Percentiles rank a stretch among this genome's conserved stretches.
These are phyloP conservation scores for Penicillium expansum DNA, from an alignment of 2,329 filamentous ascomycete genomes.

Conservation along the genomic window DNA sequence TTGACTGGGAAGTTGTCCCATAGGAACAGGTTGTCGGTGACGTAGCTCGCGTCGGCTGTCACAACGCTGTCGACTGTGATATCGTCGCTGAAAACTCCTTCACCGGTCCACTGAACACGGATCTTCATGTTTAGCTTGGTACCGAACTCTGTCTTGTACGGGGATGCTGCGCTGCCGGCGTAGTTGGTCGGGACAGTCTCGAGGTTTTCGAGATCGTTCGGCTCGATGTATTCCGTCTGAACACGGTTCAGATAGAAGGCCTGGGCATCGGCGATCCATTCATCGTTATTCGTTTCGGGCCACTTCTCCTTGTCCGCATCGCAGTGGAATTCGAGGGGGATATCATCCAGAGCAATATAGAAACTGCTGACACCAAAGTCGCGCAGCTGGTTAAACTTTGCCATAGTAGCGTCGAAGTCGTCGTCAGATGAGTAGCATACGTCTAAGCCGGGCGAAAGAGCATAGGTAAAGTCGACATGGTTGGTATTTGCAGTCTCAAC, in stretches of 20 bases:
- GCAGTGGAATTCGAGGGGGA: background rate
- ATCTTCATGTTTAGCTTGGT: slow-evolving; percentile 24
- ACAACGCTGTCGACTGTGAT: slow-evolving; percentile 12
- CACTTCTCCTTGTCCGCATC: background rate
- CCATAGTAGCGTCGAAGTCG: background rate
- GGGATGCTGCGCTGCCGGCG: background rate
- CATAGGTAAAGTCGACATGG: background rate
- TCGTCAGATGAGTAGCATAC: background rate
- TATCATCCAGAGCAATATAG: background rate
- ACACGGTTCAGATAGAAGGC: slow-evolving; percentile 1
- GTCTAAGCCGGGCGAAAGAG: background rate
- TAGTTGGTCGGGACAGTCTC: background rate
- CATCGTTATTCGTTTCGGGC: background rate
- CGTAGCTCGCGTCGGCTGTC: slow-evolving; percentile 16
- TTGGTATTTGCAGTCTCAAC: background rate
- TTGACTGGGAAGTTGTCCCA: slow-evolving; percentile 30
- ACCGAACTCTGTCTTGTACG: slow-evolving; percentile 15
- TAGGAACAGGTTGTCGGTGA: slow-evolving; percentile 23
- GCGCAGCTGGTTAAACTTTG: background rate
- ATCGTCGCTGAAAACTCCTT: slow-evolving; percentile 23
- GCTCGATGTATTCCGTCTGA: background rate
- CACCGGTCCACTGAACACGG: slow-evolving; percentile 26
- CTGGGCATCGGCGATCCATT: background rate
- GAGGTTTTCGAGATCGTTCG: background rate
- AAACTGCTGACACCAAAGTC: background rate